Percentiles rank a stretch among this genome's conserved stretches.
These are phyloP conservation scores for Castanea crenata DNA, from an alignment of 306 rosid genomes.

Conservation along the genomic window DNA sequence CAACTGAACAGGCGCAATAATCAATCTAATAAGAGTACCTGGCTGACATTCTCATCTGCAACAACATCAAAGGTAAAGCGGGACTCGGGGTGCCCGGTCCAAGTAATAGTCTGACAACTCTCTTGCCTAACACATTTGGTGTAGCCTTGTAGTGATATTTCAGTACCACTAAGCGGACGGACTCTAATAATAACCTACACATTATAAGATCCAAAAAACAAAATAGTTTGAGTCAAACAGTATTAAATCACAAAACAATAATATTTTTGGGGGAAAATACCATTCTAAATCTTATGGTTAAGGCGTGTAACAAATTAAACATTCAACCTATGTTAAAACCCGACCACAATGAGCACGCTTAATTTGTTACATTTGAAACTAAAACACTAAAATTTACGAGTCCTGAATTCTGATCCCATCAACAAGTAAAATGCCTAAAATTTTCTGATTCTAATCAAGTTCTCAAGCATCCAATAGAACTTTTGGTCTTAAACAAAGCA, in stretches of 20 bases:
- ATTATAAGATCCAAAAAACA: slow-evolving; percentile 10
- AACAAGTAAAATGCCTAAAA: neutral
- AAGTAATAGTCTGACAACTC: slow-evolving; percentile 69
- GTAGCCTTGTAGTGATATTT: slow-evolving; percentile 83
- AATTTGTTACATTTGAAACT: too few relatives aligned
- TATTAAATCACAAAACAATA: neutral
- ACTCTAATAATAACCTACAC: slow-evolving; percentile 83
- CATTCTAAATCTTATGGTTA: too few relatives aligned
- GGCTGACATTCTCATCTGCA: slow-evolving; percentile 94
- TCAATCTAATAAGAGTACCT: slow-evolving; percentile 41
- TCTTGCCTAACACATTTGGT: slow-evolving; percentile 83
- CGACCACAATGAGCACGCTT: too few relatives aligned
- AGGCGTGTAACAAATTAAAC: too few relatives aligned
- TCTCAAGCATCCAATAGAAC: neutral
- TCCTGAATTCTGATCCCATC: neutral
- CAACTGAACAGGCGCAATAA: neutral
- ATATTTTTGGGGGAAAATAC: too few relatives aligned
- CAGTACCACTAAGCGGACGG: slow-evolving; percentile 84
- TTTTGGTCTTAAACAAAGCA: neutral
- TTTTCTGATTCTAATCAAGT: neutral
- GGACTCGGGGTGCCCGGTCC: slow-evolving; percentile 96
- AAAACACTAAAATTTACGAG: neutral
- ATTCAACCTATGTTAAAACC: too few relatives aligned
- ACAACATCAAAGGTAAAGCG: slow-evolving; percentile 91
- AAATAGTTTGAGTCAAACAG: slow-evolving; percentile 6